Evolutionary conservation across 306 rosid species (phyloP).

Genomic region (Quercus variabilis): DNA sequence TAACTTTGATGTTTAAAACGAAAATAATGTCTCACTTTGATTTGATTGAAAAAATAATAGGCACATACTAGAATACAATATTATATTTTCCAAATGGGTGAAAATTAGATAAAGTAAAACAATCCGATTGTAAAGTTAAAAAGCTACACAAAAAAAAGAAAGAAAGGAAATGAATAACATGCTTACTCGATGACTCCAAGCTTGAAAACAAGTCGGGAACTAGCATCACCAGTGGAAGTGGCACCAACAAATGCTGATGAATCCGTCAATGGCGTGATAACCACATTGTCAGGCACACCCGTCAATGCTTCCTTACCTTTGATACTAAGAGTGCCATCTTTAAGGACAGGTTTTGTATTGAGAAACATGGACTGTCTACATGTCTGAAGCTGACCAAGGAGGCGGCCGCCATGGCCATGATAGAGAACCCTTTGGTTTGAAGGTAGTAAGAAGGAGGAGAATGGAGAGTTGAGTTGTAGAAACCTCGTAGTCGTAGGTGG

Average conservation of each 20-base stretch:
- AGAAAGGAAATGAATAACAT: background rate
- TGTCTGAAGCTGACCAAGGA: background rate
- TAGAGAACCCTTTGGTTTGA: constrained; percentile 15
- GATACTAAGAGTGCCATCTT: constrained; percentile 26
- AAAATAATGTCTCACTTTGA: background rate
- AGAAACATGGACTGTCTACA: constrained; percentile 28
- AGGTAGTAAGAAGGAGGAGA: constrained; percentile 5
- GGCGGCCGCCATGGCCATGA: constrained; percentile 13
- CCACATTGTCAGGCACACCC: constrained; percentile 32
- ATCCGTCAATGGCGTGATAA: constrained; percentile 25
- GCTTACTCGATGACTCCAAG: constrained; percentile 28
- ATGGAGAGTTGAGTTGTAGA: constrained; percentile 12
- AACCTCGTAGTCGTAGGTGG: constrained; percentile 5
- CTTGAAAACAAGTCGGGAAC: constrained; percentile 35
- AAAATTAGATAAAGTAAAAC: background rate
- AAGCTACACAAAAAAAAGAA: background rate
- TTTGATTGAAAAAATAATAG: background rate
- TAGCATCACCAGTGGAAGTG: constrained; percentile 10
- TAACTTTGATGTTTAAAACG: too few relatives aligned
- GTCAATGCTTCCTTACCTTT: constrained; percentile 23
- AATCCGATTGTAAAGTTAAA: background rate
- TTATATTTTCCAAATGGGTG: background rate
- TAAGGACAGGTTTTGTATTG: constrained; percentile 21
- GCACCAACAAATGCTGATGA: constrained; percentile 39
- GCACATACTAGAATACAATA: too few relatives aligned